Percentiles rank a stretch among this genome's conserved stretches.
These are phyloP conservation scores for Botrytis medusae DNA, from an alignment of 2,329 filamentous ascomycete species.

Conservation along the genomic window DNA sequence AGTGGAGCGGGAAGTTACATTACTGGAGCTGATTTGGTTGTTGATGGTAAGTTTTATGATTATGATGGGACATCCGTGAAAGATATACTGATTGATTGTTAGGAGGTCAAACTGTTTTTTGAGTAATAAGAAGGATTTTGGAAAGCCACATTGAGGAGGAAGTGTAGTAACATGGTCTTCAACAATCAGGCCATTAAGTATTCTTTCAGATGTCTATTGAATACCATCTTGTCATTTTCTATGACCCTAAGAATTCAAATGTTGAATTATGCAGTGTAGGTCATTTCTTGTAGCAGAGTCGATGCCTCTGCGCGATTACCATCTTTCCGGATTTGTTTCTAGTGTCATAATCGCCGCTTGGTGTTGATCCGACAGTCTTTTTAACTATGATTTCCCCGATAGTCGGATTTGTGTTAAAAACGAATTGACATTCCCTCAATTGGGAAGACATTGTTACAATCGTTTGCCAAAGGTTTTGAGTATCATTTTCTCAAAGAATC, in stretches of 20 bases:
- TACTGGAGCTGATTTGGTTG: constrained; percentile 43
- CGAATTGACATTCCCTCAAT: background rate
- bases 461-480: background rate
- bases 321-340: background rate
- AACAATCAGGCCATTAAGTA: background rate
- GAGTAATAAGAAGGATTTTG: background rate
- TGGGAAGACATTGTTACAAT: no score
- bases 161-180: no score
- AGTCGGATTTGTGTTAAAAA: background rate
- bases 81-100: background rate
- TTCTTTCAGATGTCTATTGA: background rate
- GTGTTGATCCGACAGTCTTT: background rate
- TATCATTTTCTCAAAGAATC: background rate
- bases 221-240: background rate
- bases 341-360: background rate
- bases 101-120: constrained; percentile 14
- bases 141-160: no score
- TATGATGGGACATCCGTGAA: background rate
- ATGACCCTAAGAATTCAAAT: background rate
- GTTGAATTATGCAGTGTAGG: background rate
- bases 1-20: constrained; percentile 65
- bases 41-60: constrained; percentile 17
- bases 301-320: background rate
- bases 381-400: background rate
- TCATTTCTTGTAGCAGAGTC: background rate